A percentile compares a stretch with the other conserved stretches of the same genome.
Conservation (phyloP, 1,284 basidiomycete species). For the Marasmius tenuissimus region DNA sequence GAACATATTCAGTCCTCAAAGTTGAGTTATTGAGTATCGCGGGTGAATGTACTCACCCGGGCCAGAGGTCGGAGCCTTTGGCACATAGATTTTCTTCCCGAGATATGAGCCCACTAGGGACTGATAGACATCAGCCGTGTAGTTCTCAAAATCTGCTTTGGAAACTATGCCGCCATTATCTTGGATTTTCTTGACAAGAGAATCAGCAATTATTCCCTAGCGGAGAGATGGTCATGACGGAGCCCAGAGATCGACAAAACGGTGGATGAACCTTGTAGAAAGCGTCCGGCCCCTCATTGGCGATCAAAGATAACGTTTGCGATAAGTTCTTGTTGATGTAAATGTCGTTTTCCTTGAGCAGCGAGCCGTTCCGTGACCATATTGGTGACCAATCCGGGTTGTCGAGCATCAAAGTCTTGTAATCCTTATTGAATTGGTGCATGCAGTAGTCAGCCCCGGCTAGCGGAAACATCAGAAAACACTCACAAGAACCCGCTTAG, state of each 20-base stretch:
- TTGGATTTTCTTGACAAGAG: conserved; percentile 67
- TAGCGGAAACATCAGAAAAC: conserved; percentile 4
- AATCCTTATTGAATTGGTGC: conserved; percentile 39
- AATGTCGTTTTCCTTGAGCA: conserved; percentile 74
- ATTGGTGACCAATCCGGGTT: conserved; percentile 77
- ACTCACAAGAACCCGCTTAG: conserved; percentile 66
- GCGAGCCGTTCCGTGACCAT: conserved; percentile 76
- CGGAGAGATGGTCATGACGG: conserved; percentile 7
- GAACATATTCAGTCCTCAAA: neutral
- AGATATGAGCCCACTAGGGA: conserved; percentile 79
- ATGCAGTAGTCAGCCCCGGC: conserved; percentile 11
- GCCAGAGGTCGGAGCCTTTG: conserved; percentile 82
- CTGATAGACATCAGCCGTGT: conserved; percentile 68
- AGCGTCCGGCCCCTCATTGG: conserved; percentile 66
- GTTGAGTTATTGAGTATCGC: neutral
- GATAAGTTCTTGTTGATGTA: conserved; percentile 72
- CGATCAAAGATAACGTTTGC: conserved; percentile 64
- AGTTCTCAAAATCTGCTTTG: conserved; percentile 67
- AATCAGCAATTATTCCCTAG: conserved; percentile 74
- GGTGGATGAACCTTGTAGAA: conserved; percentile 64
- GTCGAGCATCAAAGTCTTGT: conserved; percentile 66
- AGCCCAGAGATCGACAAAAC: conserved; percentile 9
- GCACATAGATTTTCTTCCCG: conserved; percentile 81
- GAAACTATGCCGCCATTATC: conserved; percentile 80
- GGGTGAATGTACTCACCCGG: conserved; percentile 39